A percentile compares a stretch with the other conserved stretches of the same genome.
Evolutionary conservation across 202 grass and related monocot genomes (phyloP).

Genomic region (Eragrostis tef): DNA sequence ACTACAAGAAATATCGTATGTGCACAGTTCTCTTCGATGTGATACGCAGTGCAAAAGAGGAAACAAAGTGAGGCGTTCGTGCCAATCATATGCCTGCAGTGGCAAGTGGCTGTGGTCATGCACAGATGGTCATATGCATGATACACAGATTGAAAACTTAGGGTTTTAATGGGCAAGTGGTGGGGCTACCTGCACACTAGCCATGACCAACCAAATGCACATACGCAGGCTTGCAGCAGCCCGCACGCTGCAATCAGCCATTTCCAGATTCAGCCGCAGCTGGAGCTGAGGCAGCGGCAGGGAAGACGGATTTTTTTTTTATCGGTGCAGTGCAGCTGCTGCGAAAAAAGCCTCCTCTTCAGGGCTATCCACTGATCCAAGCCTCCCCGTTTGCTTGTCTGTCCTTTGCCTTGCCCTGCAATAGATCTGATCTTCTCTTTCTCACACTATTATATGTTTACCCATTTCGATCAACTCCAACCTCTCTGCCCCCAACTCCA

Average conservation of each 20-base stretch:
- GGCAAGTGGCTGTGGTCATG: slow-evolving; percentile 13
- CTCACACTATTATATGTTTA: not conserved
- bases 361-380: slow-evolving; percentile 8
- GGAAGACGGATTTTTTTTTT: slow-evolving; percentile 43
- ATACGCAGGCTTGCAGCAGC: slow-evolving; percentile 16
- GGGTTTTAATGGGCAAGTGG: slow-evolving; percentile 43
- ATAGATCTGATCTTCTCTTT: not conserved
- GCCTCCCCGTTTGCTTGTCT: not conserved
- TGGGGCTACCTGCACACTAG: slow-evolving; percentile 41
- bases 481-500: not conserved
- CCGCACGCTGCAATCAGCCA: slow-evolving; percentile 5
- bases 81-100: slow-evolving; percentile 50
- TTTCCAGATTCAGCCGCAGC: slow-evolving; percentile 26
- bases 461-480: not conserved
- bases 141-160: slow-evolving; percentile 52
- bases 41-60: slow-evolving; percentile 12
- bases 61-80: not conserved
- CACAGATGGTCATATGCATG: slow-evolving; percentile 41
- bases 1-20: not conserved
- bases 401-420: slow-evolving; percentile 3
- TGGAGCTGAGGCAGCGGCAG: not conserved
- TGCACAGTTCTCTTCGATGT: not conserved
- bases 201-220: slow-evolving; percentile 42
- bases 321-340: slow-evolving; percentile 43
- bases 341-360: slow-evolving; percentile 49